phyloP scores from a whole-genome alignment of 176 grass and related monocot species.

The Thinopyrum elongatum region DNA sequence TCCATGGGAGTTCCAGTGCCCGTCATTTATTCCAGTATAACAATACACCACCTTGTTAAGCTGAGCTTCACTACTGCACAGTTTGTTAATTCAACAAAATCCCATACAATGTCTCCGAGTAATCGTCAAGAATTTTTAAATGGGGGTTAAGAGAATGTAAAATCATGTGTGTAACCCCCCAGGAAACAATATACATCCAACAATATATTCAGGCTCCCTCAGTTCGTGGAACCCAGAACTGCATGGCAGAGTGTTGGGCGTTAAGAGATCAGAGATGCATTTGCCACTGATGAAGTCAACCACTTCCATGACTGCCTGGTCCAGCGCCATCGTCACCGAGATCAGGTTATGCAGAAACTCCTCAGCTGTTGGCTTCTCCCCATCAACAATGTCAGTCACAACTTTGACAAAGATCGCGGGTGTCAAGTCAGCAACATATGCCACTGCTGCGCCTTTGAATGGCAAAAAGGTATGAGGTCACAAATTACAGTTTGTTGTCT shows the following conservation, averaged over 20 bases:
- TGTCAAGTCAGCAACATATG: constrained; percentile 69
- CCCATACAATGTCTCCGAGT: not conserved
- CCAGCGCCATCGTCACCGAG: constrained; percentile 52
- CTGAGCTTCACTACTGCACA: not conserved
- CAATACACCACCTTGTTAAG: not conserved
- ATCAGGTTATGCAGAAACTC: constrained; percentile 78
- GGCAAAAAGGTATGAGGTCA: not conserved
- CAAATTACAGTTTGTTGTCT: too few species aligned
- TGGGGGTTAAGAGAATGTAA: too few species aligned
- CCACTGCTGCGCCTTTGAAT: constrained; percentile 77
- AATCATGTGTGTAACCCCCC: too few species aligned
- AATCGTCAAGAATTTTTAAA: not conserved
- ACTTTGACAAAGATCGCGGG: constrained; percentile 79
- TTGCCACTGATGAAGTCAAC: constrained; percentile 63
- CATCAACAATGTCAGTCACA: constrained; percentile 85
- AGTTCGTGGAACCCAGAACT: not conserved
- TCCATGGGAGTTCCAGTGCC: not conserved
- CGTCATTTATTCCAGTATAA: too few species aligned
- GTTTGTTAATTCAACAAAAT: not conserved
- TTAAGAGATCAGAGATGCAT: constrained; percentile 62
- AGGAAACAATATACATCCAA: not conserved
- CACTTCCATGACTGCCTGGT: constrained; percentile 48
- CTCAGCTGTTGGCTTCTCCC: constrained; percentile 74
- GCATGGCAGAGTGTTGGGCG: not conserved
- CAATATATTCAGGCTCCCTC: not conserved